Evolutionary conservation across 768 basidiomycete genomes (phyloP), one percentile per base, ranked within the genome.

Genomic region (Amanita brunnescens): DNA sequence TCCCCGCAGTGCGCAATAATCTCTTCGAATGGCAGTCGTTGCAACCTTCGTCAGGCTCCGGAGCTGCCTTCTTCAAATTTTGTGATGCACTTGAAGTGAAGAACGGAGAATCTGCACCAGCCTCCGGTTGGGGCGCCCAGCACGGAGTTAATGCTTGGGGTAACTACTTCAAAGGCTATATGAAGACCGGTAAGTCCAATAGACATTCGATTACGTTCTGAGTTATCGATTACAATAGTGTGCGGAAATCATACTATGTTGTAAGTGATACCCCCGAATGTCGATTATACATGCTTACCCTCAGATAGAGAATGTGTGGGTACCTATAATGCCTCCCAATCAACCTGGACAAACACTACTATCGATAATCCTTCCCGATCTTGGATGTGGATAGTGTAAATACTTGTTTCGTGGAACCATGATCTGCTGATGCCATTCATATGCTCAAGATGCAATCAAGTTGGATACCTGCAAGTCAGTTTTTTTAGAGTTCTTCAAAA

Each of bases 1-100:
- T 64, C 20, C 13, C 16, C 18, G 37, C 47, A 80, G 82, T 81
- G 48, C 75, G 67, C 50, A 75, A 79, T 57, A 75, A 77, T 58
- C 69, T 83, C 6, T 81, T 75, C 72, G 81, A 84, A 47, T 89
- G 86, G 86, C 86, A 87, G 58, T 56, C 57, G 7, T 60, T 87
- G 16, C 77, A 79, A 38, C 78, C 80, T 1, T 66, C 70, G 13
- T 63, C 65, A 2, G 81, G 80, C 3, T 66, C 74, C 2, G 57
- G 62, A 56, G 66, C 68, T 0, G 59, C 59, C 21, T 86, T 86
- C 65, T 80, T 70, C 67, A 53, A 71, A 14, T 86, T 84, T 61
- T 85, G 83, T 53, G 81, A 86, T 58, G 81, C 81, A 0, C 66
- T 86, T 0, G 82, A 86, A 61, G 78, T 83, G 16, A 80, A 81